Evolutionary conservation across 1,139 yeast genomes (phyloP).

Genomic region (Yamadazyma songkhlaensis): DNA sequence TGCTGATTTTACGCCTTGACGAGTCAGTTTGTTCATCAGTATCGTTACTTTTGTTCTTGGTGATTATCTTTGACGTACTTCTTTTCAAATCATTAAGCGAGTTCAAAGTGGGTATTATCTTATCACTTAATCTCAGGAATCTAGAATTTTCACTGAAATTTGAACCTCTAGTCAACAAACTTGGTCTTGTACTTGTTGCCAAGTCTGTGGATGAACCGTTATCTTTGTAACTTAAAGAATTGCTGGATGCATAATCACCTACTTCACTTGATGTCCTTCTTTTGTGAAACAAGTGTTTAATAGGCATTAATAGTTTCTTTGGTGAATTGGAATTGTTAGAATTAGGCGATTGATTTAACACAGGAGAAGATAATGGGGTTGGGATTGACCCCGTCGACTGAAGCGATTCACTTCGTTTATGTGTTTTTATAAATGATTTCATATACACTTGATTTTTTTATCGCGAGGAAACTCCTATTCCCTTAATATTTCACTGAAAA

Average conservation of each 20-base stretch:
- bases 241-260: conserved; percentile 1
- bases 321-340: conserved; percentile 29
- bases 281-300: conserved; percentile 34
- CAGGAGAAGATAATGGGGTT: conserved; percentile 18
- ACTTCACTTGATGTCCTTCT: conserved; percentile 5
- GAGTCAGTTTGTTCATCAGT: background rate
- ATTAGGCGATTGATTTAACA: conserved; percentile 13
- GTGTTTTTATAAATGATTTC: conserved; percentile 50
- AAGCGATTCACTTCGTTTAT: conserved; percentile 28
- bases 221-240: background rate
- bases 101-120: conserved; percentile 1
- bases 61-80: background rate
- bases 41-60: background rate
- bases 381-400: conserved; percentile 13
- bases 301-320: conserved; percentile 42
- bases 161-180: background rate
- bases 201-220: background rate
- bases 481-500: too few species aligned
- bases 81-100: background rate
- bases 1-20: background rate
- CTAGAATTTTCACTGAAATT: conserved; percentile 4
- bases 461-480: conserved; percentile 1
- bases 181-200: background rate
- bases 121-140: conserved; percentile 4
- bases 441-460: conserved; percentile 15